Conservation (phyloP, 768 basidiomycete species). For the Rhodocollybia butyracea region DNA sequence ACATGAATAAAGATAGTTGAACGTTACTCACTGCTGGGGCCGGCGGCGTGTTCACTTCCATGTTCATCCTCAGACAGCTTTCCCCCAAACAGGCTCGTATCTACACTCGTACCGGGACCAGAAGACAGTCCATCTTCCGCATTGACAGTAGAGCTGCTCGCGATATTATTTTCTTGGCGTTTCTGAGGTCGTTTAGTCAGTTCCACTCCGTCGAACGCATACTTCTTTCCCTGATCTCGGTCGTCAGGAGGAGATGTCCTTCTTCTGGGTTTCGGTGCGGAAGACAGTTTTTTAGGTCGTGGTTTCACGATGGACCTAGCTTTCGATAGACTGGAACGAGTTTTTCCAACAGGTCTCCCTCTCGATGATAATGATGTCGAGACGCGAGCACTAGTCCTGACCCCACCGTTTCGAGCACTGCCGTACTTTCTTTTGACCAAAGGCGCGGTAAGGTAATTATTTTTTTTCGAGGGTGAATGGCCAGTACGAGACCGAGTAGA, state of each 20-base stretch:
- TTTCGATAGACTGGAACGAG: conserved; percentile 3
- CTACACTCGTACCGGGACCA: too few species aligned
- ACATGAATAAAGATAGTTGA: too few species aligned
- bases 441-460: not conserved
- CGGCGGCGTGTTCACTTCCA: too few species aligned
- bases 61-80: too few species aligned
- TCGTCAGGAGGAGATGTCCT: not conserved
- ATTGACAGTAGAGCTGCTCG: not conserved
- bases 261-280: not conserved
- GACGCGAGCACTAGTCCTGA: not conserved
- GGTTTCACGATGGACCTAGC: not conserved
- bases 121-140: not conserved
- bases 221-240: not conserved
- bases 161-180: not conserved
- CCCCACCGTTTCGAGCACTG: not conserved
- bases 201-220: conserved; percentile 1
- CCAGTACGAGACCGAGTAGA: conserved; percentile 5
- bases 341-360: not conserved
- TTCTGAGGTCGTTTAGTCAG: not conserved
- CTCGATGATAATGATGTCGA: too few species aligned
- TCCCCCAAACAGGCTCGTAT: too few species aligned
- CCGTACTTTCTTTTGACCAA: not conserved
- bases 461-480: not conserved
- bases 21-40: too few species aligned
- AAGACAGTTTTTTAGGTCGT: not conserved